Evolutionary conservation across 2,329 filamentous ascomycete genomes (phyloP), one percentile per base, ranked within the genome.

Genomic region (Samsoniella hepiali): DNA sequence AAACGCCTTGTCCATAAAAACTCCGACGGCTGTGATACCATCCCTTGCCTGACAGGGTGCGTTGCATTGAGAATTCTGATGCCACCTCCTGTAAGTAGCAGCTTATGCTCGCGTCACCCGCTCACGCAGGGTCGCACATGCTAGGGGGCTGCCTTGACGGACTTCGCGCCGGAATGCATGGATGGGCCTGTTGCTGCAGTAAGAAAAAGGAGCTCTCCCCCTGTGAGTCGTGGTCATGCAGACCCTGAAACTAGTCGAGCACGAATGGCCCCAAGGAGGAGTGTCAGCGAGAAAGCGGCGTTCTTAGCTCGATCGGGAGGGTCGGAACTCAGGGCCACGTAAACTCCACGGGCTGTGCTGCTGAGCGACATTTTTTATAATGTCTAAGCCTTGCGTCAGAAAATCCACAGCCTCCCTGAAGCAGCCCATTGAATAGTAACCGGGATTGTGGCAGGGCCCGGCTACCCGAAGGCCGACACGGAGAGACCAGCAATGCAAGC

Each of bases 231-330:
- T 22, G 22, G 15, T 15, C 50, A 49, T 53, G 49, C 38, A 45
- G 58, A 47, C 59, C 51, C 51, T 62, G 59, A 62, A 62, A 56
- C 59, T 62, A 32, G 9, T 38, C 29, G 32, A 40, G 38, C 50
- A 8, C 13, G 42, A 56, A 38, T 57, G 42, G 22, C 22, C 22
- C 22, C 22, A 22, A 22, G 22, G 22, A 22, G 31, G 29, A 22
- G 31, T 27, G 29, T 27, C 56, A 44, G 47, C 27, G 31, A 32
- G 27, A 22, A 22, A 40, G 58, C 45, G 29, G 29, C 27, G 31
- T 45, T 54, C 22, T 22, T 22, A 45, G 31, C 36, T 51, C 47
- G 49, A 61, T 61, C 58, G 58, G 58, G 40, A 60, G 27, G 29
- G 29, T 61, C 58, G 51, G 51, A 40, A 5, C 17, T 17, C 31